Evolutionary conservation across 2,329 filamentous ascomycete genomes (phyloP).

Genomic region (Davidsoniella eucalypti): DNA sequence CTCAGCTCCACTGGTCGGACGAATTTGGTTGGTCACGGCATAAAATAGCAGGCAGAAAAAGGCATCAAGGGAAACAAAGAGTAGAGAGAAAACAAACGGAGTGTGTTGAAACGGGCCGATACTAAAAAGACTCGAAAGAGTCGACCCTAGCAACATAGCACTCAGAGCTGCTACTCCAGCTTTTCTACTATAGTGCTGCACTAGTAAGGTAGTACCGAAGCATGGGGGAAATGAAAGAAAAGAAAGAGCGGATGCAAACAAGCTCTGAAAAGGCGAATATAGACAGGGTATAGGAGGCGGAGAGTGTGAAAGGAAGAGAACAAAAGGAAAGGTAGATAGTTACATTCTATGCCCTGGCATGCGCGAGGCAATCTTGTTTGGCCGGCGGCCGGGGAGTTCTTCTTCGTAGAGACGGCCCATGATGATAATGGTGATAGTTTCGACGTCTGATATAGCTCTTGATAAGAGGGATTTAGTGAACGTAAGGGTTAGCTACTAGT

Average conservation of each 20-base stretch:
- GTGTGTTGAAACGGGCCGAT: constrained; percentile 3
- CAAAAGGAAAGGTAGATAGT: constrained; percentile 1
- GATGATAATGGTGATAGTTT: background rate
- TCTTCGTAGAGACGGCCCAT: background rate
- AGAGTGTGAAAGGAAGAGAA: background rate
- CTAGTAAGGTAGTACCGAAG: no score
- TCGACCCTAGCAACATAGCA: no score
- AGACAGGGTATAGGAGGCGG: background rate
- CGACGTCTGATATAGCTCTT: background rate
- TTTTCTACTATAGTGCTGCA: no score
- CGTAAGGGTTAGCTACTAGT: no score
- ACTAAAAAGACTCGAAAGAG: background rate
- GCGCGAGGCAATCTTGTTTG: constrained; percentile 2
- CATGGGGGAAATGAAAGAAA: no score
- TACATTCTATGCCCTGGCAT: constrained; percentile 8
- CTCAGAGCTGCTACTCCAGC: no score
- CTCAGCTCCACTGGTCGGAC: no score
- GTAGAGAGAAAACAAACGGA: background rate
- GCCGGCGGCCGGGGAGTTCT: background rate
- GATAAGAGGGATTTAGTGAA: background rate
- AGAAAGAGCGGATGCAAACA: no score
- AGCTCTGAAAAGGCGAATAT: background rate
- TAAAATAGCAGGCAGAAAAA: background rate
- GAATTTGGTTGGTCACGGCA: background rate
- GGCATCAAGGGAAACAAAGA: no score